Percentiles rank a stretch among this genome's conserved stretches.
Evolutionary conservation across 352 stramenopile species (phyloP).

Genomic region (Plasmopara viticola): DNA sequence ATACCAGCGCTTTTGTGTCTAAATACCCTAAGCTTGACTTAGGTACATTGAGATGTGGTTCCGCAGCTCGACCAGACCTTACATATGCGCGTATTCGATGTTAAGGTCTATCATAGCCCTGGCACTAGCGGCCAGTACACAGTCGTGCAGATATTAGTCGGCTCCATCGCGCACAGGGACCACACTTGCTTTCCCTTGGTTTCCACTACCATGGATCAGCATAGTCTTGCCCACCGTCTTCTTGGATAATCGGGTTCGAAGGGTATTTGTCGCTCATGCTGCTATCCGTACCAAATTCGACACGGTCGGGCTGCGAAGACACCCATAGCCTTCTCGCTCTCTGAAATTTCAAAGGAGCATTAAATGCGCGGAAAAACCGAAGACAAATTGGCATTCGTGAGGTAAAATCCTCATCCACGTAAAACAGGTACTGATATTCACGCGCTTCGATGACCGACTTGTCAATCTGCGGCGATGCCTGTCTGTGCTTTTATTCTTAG

Average conservation of each 20-base stretch:
- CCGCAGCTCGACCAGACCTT: conserved; percentile 85
- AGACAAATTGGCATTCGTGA: conserved; percentile 62
- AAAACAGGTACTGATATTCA: conserved; percentile 76
- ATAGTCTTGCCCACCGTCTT: conserved; percentile 87
- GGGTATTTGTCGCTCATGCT: conserved; percentile 58
- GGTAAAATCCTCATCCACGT: conserved; percentile 59
- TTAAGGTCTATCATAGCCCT: conserved; percentile 67
- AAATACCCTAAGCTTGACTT: conserved; percentile 77
- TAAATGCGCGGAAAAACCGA: conserved; percentile 81
- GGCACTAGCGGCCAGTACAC: conserved; percentile 85
- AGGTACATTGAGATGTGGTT: conserved; percentile 88
- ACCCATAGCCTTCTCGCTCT: conserved; percentile 11
- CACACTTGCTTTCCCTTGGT: conserved; percentile 87
- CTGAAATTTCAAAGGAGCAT: conserved; percentile 60
- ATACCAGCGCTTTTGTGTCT: conserved; percentile 90
- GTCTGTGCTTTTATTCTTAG: conserved; percentile 69
- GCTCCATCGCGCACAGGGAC: conserved; percentile 94
- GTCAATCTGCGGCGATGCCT: conserved; percentile 36
- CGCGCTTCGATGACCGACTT: conserved; percentile 23
- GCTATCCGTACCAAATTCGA: conserved; percentile 17
- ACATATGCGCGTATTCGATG: conserved; percentile 94
- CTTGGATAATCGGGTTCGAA: conserved; percentile 76
- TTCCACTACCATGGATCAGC: conserved; percentile 91
- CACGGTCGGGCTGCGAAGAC: conserved; percentile 9
- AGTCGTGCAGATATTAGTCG: conserved; percentile 88